Evolutionary conservation across 2,329 filamentous ascomycete species (phyloP), one percentile per base, ranked within the genome.

Genomic region (Mycosphaerella sp.): DNA sequence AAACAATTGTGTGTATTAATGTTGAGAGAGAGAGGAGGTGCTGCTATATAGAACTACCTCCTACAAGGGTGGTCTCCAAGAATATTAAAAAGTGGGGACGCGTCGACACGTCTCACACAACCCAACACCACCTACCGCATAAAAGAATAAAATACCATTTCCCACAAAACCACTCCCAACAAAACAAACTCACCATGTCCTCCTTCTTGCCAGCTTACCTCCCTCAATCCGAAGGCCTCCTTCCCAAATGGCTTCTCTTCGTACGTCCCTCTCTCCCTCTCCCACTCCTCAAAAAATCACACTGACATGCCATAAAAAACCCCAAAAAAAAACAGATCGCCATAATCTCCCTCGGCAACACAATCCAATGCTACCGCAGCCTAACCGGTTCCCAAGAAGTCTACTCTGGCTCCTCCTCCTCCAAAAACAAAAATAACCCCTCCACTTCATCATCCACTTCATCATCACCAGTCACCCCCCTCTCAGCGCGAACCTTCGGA

Each of bases 311-410:
- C 29, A 11, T 3, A 17, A 17, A 17, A 17, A n/a, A n/a, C n/a
- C n/a, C n/a, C n/a, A n/a, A 17, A 17, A 17, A 1, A 17, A 17
- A 17, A 17, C 46, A 26, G 92, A 80, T 95, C 68, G 89, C 89
- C 53, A 68, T 90, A 53, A 80, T 95, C 54, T 89, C 92, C 31
- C 78, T 93, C 55, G 85, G 82, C 66, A 98, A 98, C 77, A 86
- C 84, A 36, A 69, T 95, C 45, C 91, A 96, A 76, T 83, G 87
- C 68, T 95, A 95, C 73, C 66, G 76, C 36, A 95, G 89, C 14
- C 79, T 91, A 3, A 78, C 84, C 70, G 95, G 88, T 74, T 90
- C 90, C 6, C 83, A 85, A n/a, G 86, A 89, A 70, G 82, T 97
- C 67, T 98, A 97, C 77, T 82, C 85, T 63, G 83, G 83, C 71